Evolutionary conservation across 805 yeast genomes (phyloP).

Genomic region (Kodamaea nitidulidarum): DNA sequence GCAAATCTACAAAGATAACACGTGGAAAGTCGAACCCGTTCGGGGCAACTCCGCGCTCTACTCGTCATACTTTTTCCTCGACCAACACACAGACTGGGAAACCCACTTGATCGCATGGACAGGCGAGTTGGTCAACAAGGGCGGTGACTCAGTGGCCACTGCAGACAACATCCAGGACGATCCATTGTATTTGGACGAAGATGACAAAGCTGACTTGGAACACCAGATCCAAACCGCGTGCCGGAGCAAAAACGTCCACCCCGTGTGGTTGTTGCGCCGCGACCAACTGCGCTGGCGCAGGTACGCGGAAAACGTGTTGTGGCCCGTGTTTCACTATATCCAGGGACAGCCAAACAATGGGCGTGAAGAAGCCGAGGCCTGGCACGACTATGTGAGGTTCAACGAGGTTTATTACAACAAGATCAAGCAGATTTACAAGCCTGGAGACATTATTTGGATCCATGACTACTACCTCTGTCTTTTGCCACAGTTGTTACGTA

Average conservation of each 20-base stretch:
- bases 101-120: conserved; percentile 92
- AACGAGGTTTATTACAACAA: conserved; percentile 87
- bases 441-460: conserved; percentile 90
- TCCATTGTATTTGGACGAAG: conserved; percentile 54
- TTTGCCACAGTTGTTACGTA: conserved; percentile 77
- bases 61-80: conserved; percentile 65
- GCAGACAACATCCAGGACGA: conserved; percentile 40
- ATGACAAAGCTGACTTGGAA: conserved; percentile 52
- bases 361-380: conserved; percentile 60
- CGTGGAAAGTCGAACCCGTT: conserved; percentile 58
- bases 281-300: conserved; percentile 82
- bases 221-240: conserved; percentile 43
- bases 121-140: conserved; percentile 63
- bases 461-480: conserved; percentile 85
- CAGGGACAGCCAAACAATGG: conserved; percentile 72
- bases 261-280: conserved; percentile 81
- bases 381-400: conserved; percentile 86
- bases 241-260: conserved; percentile 58
- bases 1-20: conserved; percentile 45
- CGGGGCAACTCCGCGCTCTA: conserved; percentile 85
- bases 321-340: conserved; percentile 96
- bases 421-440: conserved; percentile 65
- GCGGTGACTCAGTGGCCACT: conserved; percentile 15
- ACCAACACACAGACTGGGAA: conserved; percentile 74
- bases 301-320: conserved; percentile 83